These are phyloP conservation scores for Oryza coarctata DNA, from an alignment of 176 grass and related monocot species.

Conservation along the genomic window DNA sequence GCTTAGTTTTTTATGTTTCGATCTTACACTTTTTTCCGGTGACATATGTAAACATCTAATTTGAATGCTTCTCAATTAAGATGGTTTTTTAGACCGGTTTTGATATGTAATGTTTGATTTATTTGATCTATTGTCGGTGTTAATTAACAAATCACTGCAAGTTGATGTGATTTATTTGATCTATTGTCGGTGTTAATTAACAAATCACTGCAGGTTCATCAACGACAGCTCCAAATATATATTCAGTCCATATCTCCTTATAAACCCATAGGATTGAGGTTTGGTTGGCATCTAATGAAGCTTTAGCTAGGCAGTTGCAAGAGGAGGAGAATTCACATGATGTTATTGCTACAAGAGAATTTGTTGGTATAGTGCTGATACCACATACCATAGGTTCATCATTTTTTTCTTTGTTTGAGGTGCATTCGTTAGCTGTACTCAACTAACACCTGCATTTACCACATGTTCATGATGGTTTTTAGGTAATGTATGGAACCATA, in stretches of 20 bases:
- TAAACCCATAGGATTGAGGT: constrained; percentile 48
- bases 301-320: constrained; percentile 74
- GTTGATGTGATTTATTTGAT: neutral
- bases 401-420: constrained; percentile 41
- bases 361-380: constrained; percentile 41
- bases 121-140: neutral
- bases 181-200: neutral
- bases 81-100: neutral
- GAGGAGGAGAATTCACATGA: constrained; percentile 52
- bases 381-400: neutral
- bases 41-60: neutral
- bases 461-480: constrained; percentile 24
- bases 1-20: no score
- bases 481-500: constrained; percentile 47
- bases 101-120: neutral
- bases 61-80: neutral
- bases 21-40: no score
- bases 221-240: constrained; percentile 40
- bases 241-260: constrained; percentile 34
- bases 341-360: constrained; percentile 36
- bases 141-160: constrained; percentile 18
- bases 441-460: constrained; percentile 14
- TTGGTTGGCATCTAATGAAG: constrained; percentile 55
- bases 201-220: constrained; percentile 30
- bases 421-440: constrained; percentile 39